Base-by-base conservation (phyloP, 2,329 filamentous ascomycete species). In the Fusarium nelsonii region DNA sequence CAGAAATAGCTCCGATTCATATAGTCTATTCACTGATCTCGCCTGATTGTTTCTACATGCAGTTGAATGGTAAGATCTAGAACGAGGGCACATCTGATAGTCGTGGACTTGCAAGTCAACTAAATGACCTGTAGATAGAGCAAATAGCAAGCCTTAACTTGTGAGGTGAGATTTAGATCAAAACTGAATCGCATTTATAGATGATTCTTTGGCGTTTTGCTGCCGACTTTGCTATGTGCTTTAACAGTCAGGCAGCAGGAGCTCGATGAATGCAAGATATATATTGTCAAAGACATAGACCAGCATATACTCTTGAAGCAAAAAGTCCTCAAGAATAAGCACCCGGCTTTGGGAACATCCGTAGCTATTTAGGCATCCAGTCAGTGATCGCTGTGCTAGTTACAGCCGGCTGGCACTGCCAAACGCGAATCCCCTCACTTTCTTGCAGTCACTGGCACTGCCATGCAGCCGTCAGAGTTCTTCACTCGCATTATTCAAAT, bases 361-460 rank as follows among this genome's bases (percentile, higher is more conserved):
- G 12, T 14, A 39, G 12, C 14, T 20, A 3, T 3, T 12, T 30
- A 40, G 34, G 48, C 34, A 30, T 34, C 4, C 23, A 36, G 28
- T 15, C 12, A 40, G 48, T 54, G 9, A 34, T 37, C 36, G 37
- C 34, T 23, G 32, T 30, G 40, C 30, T 18, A 37, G 34, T 32
- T 30, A 32, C 10, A 6, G 34, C 33, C 37, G 36, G 33, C 46
- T 28, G 37, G n/a, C 55, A 62, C 6, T 18, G 18, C 11, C 12
- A 36, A 52, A 18, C 41, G 50, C 56, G 53, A 70, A 69, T 69
- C 14, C 66, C 67, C 62, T 69, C 67, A 56, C 39, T 70, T 63
- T 51, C 34, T 11, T 14, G 10, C 32, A 61, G 49, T 61, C 16
- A 16, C 57, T 49, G 26, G 11, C 58, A 70, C 62, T 68, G 62